These are phyloP conservation scores for Helotiales sp. DNA, from an alignment of 2,329 filamentous ascomycete species.

Conservation along the genomic window DNA sequence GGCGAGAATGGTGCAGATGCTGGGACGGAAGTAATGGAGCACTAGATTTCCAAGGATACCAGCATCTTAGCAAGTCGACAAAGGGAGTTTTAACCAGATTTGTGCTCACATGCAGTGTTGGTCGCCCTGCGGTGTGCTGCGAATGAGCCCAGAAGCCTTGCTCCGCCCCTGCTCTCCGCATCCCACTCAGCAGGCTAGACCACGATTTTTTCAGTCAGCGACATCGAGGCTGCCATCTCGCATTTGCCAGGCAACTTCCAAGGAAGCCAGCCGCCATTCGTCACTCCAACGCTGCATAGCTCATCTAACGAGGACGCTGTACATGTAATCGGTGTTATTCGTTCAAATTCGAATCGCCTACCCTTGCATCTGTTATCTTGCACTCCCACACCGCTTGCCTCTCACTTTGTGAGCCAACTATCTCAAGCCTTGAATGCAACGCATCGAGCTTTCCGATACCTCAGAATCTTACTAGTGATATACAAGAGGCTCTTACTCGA, in stretches of 20 bases:
- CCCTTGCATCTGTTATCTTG: not conserved
- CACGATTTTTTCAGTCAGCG: not conserved
- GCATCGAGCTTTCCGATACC: not conserved
- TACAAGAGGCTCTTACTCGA: too few relatives aligned
- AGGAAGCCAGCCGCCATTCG: not conserved
- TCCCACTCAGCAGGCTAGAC: not conserved
- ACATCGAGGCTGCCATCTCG: not conserved
- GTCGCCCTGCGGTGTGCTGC: not conserved
- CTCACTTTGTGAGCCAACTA: not conserved
- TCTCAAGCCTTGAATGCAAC: not conserved
- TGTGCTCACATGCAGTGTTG: not conserved
- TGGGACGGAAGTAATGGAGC: not conserved
- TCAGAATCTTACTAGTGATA: too few relatives aligned
- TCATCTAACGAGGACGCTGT: not conserved
- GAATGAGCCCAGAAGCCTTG: not conserved
- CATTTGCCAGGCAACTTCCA: not conserved
- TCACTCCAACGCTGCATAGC: not conserved
- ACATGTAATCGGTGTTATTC: not conserved
- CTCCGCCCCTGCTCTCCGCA: not conserved
- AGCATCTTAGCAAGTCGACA: not conserved
- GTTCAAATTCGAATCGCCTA: not conserved
- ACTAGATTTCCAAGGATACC: not conserved
- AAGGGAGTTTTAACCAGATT: not conserved
- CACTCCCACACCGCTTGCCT: slow-evolving; percentile 1
- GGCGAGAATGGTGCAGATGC: not conserved